Conservation (phyloP, 2,329 filamentous ascomycete genomes). For the Fusarium beomiforme region DNA sequence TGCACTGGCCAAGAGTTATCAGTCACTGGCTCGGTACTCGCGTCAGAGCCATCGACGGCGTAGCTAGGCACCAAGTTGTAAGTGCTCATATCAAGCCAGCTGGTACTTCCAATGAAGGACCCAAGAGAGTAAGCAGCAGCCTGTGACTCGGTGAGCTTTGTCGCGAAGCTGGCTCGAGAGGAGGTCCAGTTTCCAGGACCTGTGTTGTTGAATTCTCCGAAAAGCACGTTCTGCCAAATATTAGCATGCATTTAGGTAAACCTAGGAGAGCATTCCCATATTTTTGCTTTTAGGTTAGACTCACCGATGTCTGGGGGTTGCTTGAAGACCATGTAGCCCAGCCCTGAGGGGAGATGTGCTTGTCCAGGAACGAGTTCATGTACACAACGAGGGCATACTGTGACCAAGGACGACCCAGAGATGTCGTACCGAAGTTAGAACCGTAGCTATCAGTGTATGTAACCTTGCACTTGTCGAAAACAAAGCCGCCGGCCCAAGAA, state of each 20-base stretch:
- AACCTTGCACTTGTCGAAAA: constrained; percentile 47
- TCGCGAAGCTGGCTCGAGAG: constrained; percentile 35
- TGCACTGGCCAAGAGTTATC: constrained; percentile 23
- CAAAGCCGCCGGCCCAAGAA: constrained; percentile 45
- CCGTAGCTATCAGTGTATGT: constrained; percentile 42
- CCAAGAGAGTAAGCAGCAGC: constrained; percentile 28
- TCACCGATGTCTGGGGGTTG: constrained; percentile 64
- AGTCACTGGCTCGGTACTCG: constrained; percentile 24
- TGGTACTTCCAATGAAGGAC: constrained; percentile 33
- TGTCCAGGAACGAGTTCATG: constrained; percentile 58
- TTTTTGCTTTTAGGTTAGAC: background rate
- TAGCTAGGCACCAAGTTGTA: constrained; percentile 40
- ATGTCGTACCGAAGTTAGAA: constrained; percentile 49
- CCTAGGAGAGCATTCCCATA: background rate
- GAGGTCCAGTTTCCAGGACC: constrained; percentile 50
- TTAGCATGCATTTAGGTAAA: background rate
- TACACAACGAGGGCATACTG: constrained; percentile 58
- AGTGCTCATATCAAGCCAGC: constrained; percentile 39
- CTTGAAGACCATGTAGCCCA: constrained; percentile 61
- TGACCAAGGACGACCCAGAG: constrained; percentile 59
- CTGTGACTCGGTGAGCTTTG: constrained; percentile 33
- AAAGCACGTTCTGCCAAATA: constrained; percentile 55
- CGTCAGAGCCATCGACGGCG: background rate
- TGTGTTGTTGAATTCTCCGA: constrained; percentile 68
- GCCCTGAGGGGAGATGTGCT: constrained; percentile 41